These are phyloP conservation scores for Emericellopsis terricola DNA, from an alignment of 495 filamentous ascomycete species.

Conservation along the genomic window DNA sequence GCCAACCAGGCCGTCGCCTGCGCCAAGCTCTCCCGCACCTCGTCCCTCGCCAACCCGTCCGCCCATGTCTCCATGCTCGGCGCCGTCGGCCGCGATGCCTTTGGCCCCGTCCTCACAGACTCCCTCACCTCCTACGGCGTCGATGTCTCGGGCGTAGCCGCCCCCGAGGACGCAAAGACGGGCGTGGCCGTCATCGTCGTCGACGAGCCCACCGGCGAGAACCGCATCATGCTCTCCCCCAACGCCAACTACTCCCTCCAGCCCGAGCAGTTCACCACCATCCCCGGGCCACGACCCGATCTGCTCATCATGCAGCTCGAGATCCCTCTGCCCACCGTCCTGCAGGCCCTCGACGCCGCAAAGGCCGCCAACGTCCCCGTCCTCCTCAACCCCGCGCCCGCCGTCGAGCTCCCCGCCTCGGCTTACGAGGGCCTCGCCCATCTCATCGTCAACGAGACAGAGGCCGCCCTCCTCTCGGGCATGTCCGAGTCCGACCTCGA, in stretches of 20 bases:
- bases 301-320: constrained; percentile 80
- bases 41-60: constrained; percentile 14
- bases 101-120: constrained; percentile 30
- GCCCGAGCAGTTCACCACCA: constrained; percentile 7
- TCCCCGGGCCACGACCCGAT: constrained; percentile 27
- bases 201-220: constrained; percentile 57
- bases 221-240: constrained; percentile 65
- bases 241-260: constrained; percentile 51
- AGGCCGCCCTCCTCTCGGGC: constrained; percentile 55
- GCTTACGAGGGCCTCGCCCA: constrained; percentile 55
- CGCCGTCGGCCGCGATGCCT: constrained; percentile 55
- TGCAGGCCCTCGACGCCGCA: constrained; percentile 42
- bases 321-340: constrained; percentile 53
- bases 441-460: constrained; percentile 80
- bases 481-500: constrained; percentile 21
- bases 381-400: constrained; percentile 75
- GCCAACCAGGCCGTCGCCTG: constrained; percentile 88
- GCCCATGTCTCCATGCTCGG: constrained; percentile 67
- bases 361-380: constrained; percentile 33
- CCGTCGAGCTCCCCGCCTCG: constrained; percentile 45
- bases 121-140: constrained; percentile 43
- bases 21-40: constrained; percentile 24
- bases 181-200: constrained; percentile 80
- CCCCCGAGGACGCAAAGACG: constrained; percentile 36
- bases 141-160: constrained; percentile 33